phyloP scores from a whole-genome alignment of 2,329 filamentous ascomycete species.

The Chaetothyriales sp. region DNA sequence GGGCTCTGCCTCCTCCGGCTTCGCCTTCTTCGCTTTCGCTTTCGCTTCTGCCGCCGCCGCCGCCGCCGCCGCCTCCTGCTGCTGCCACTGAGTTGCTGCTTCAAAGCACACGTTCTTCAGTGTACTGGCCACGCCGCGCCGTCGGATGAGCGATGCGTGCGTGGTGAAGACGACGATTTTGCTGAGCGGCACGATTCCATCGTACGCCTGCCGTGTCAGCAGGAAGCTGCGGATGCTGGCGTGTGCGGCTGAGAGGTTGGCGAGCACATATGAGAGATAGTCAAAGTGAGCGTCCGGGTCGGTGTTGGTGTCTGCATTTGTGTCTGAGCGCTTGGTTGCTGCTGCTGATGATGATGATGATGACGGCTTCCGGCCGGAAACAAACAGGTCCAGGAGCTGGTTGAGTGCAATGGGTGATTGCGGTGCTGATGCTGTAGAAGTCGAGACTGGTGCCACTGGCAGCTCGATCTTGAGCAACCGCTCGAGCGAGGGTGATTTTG shows the following conservation, averaged over 20 bases:
- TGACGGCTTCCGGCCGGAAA: constrained; percentile 24
- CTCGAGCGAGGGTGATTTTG: constrained; percentile 62
- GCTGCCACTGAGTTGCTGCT: constrained; percentile 51
- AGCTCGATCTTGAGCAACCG: constrained; percentile 52
- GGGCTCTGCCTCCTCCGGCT: constrained; percentile 36
- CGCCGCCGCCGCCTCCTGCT: constrained; percentile 42
- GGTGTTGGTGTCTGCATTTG: constrained; percentile 59
- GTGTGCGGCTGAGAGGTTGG: constrained; percentile 72
- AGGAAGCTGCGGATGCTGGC: constrained; percentile 58
- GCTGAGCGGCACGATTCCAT: constrained; percentile 70
- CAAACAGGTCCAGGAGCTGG: constrained; percentile 89
- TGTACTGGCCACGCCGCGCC: constrained; percentile 87
- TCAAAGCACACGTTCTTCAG: constrained; percentile 93
- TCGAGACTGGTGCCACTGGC: constrained; percentile 29
- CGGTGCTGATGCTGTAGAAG: constrained; percentile 41
- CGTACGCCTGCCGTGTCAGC: constrained; percentile 56
- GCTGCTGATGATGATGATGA: background rate
- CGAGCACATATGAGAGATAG: constrained; percentile 87
- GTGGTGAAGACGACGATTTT: constrained; percentile 93
- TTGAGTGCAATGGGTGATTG: constrained; percentile 59
- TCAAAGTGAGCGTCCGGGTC: constrained; percentile 78
- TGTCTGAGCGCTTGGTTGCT: constrained; percentile 55
- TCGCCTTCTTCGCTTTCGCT: no score
- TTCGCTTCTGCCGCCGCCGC: constrained; percentile 25
- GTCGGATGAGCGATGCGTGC: constrained; percentile 64